These are phyloP conservation scores for Solanum pinnatisectum DNA, from an alignment of 257 asterid species.

Conservation along the genomic window DNA sequence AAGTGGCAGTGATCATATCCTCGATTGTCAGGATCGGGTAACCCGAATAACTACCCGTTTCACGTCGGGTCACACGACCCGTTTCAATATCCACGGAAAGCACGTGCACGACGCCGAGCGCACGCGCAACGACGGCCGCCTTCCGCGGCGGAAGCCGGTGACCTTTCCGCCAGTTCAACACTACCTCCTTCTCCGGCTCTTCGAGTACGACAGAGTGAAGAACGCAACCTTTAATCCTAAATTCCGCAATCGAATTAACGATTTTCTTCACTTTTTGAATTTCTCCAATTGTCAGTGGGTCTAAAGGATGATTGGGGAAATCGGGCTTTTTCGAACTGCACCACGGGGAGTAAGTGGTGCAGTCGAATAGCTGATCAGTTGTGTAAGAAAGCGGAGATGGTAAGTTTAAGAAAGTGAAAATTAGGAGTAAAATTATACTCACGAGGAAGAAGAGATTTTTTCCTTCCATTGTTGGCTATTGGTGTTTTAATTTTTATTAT, in stretches of 20 bases:
- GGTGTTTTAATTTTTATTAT: neutral
- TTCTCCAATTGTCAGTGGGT: conserved; percentile 70
- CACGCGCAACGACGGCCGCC: conserved; percentile 87
- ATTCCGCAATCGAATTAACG: conserved; percentile 20
- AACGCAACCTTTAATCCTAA: conserved; percentile 35
- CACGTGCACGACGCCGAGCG: conserved; percentile 30
- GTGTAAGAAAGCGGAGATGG: conserved; percentile 35
- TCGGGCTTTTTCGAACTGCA: conserved; percentile 51
- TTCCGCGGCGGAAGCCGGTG: conserved; percentile 47
- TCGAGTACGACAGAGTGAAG: conserved; percentile 70
- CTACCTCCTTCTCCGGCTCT: conserved; percentile 61
- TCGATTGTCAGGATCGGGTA: conserved; percentile 86
- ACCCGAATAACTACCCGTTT: conserved; percentile 40
- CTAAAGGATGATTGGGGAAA: conserved; percentile 83
- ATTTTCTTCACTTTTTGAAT: conserved; percentile 27
- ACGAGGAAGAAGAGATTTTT: conserved; percentile 26
- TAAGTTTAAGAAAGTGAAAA: conserved; percentile 42
- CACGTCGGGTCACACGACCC: conserved; percentile 33
- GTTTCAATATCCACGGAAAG: conserved; percentile 49
- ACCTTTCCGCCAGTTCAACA: conserved; percentile 55
- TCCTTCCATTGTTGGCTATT: conserved; percentile 32
- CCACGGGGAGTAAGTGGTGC: conserved; percentile 41
- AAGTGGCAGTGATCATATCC: conserved; percentile 60
- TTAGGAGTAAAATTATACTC: conserved; percentile 29
- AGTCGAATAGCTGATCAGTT: conserved; percentile 21